Evolutionary conservation across 345 rosid genomes (phyloP).

Genomic region (Syzygium jambos): DNA sequence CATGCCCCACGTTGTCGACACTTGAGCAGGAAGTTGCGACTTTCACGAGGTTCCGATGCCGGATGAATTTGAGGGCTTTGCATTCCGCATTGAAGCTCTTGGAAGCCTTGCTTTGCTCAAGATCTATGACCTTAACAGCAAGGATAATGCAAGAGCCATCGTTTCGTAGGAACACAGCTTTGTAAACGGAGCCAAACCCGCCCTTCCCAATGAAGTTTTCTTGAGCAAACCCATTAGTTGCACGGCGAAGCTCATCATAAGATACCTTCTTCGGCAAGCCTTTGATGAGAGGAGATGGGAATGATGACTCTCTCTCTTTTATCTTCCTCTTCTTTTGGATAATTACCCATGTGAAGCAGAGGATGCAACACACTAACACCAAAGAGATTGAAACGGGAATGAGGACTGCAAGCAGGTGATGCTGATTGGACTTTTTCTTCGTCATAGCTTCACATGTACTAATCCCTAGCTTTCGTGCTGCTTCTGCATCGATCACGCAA

Average conservation of each 20-base stretch:
- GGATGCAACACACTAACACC: background rate
- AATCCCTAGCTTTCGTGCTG: background rate
- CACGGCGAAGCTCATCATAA: background rate
- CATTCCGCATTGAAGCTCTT: constrained; percentile 11
- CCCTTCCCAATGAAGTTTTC: constrained; percentile 7
- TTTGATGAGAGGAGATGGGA: background rate
- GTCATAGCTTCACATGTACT: background rate
- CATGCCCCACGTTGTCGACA: constrained; percentile 3
- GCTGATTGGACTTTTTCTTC: background rate
- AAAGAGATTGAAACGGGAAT: background rate
- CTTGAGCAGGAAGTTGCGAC: constrained; percentile 12
- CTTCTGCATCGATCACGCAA: background rate
- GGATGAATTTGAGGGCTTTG: constrained; percentile 1
- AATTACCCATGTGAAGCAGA: constrained; percentile 3
- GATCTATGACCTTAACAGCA: constrained; percentile 6
- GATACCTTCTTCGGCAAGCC: constrained; percentile 1
- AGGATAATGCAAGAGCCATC: background rate
- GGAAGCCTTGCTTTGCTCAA: background rate
- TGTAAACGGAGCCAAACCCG: constrained; percentile 8
- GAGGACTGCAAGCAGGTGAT: background rate
- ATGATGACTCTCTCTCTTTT: background rate
- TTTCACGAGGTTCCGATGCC: constrained; percentile 10
- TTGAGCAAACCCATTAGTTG: constrained; percentile 6
- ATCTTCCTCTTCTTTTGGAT: background rate
- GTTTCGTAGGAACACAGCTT: background rate